These are phyloP conservation scores for Daldinia loculata DNA, from an alignment of 495 filamentous ascomycete species.

Conservation along the genomic window DNA sequence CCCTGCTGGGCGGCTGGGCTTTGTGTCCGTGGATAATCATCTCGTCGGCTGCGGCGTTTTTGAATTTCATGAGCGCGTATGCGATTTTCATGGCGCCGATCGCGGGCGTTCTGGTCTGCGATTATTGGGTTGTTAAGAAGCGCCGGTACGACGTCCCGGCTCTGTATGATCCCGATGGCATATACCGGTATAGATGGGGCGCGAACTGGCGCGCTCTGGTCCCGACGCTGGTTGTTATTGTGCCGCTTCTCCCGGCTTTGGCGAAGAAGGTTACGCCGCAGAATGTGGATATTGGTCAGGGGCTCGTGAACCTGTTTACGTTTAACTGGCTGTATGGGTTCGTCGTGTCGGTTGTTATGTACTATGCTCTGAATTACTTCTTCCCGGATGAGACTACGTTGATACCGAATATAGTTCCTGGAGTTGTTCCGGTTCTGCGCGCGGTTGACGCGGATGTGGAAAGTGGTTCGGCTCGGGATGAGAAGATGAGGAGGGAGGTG, in stretches of 20 bases:
- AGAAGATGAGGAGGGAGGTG: conserved; percentile 20
- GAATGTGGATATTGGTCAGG: conserved; percentile 36
- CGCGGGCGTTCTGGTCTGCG: conserved; percentile 55
- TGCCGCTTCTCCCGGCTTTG: conserved; percentile 45
- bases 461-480: conserved; percentile 6
- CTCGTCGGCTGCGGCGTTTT: conserved; percentile 61
- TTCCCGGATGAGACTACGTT: conserved; percentile 48
- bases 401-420: conserved; percentile 35
- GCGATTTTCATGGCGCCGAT: conserved; percentile 58
- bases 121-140: conserved; percentile 60
- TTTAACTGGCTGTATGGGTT: conserved; percentile 50
- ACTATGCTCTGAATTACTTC: conserved; percentile 46
- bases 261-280: conserved; percentile 42
- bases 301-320: conserved; percentile 50
- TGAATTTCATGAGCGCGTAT: conserved; percentile 64
- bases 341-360: conserved; percentile 48
- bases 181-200: conserved; percentile 47
- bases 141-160: conserved; percentile 56
- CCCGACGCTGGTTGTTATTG: conserved; percentile 48
- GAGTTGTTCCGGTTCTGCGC: conserved; percentile 19
- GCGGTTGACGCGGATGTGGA: conserved; percentile 32
- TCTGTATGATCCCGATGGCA: conserved; percentile 49
- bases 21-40: conserved; percentile 72
- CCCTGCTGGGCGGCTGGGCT: conserved; percentile 64
- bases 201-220: conserved; percentile 55